Conservation (phyloP, 345 rosid species). For the Bruguiera sexangula region DNA sequence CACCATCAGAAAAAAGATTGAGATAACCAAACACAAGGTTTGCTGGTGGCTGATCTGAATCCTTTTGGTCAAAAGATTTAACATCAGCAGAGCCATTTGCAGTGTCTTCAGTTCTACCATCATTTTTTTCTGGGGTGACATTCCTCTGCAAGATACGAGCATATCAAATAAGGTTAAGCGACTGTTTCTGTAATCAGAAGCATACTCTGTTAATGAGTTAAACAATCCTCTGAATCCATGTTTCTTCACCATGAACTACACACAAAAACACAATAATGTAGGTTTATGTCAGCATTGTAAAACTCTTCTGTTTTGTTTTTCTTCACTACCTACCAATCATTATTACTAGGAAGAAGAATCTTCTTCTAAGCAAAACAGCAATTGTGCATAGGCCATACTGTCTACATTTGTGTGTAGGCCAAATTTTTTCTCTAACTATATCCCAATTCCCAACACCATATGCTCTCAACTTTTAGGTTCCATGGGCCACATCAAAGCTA, state of each 20-base stretch:
- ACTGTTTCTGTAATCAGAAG: neutral
- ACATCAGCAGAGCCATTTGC: slow-evolving; percentile 23
- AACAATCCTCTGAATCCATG: neutral
- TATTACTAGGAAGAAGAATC: neutral
- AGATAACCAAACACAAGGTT: slow-evolving; percentile 95
- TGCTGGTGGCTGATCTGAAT: slow-evolving; percentile 43
- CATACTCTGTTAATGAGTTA: neutral
- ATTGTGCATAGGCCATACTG: neutral
- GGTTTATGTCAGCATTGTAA: too few relatives aligned
- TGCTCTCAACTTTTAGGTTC: neutral
- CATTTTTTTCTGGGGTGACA: slow-evolving; percentile 32
- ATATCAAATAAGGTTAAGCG: slow-evolving; percentile 4
- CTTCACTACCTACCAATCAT: neutral
- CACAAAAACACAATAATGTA: neutral
- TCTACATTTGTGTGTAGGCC: neutral
- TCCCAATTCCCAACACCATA: neutral
- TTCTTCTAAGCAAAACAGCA: neutral
- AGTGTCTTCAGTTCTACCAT: slow-evolving; percentile 38
- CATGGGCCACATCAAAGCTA: neutral
- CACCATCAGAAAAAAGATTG: slow-evolving; percentile 97
- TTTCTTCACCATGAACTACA: neutral
- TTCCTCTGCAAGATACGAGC: slow-evolving; percentile 56
- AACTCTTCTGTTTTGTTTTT: too few relatives aligned
- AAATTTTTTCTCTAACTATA: neutral
- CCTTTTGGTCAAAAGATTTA: slow-evolving; percentile 34